phyloP scores from a whole-genome alignment of 257 asterid genomes.

The Echium plantagineum region DNA sequence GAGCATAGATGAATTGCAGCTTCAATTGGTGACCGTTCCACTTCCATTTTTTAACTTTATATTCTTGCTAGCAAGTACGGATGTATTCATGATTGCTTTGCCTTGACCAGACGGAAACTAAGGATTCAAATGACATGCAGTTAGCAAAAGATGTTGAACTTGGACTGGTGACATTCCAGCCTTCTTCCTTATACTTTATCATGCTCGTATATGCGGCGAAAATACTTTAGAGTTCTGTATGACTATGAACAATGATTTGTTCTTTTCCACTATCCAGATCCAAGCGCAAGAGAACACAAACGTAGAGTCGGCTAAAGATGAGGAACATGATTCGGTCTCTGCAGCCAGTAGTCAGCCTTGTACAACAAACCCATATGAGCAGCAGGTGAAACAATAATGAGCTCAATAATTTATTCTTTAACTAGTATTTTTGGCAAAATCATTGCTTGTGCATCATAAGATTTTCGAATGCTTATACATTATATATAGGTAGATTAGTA shows the following conservation, averaged over 20 bases:
- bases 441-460: too few species aligned
- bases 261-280: neutral
- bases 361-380: neutral
- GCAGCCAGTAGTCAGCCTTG: neutral
- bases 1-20: conserved; percentile 60
- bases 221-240: conserved; percentile 13
- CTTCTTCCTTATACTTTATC: conserved; percentile 3
- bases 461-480: too few species aligned
- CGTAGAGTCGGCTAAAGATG: neutral
- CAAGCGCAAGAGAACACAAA: conserved; percentile 1
- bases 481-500: too few species aligned
- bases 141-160: conserved; percentile 20
- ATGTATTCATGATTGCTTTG: conserved; percentile 7
- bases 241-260: conserved; percentile 7
- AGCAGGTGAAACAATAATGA: neutral
- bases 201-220: conserved; percentile 3
- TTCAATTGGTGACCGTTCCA: conserved; percentile 45
- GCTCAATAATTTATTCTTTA: neutral
- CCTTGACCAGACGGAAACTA: conserved; percentile 41
- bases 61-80: neutral
- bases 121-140: conserved; percentile 19
- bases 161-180: conserved; percentile 36
- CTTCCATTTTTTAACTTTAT: neutral
- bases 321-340: too few species aligned
- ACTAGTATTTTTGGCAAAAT: too few species aligned